phyloP scores from a whole-genome alignment of 176 grass and related monocot species.

The Sorghum bicolor region Sorghum_bicolor_NCBIv3 NC_012870.2:3168501-3169000 shows the following conservation, averaged over 20 bases:
- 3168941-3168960: too few relatives aligned
- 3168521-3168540: constrained; percentile 66
- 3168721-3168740: background rate
- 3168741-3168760: background rate
- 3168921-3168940: too few relatives aligned
- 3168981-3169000: background rate
- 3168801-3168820: too few relatives aligned
- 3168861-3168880: too few relatives aligned
- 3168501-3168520: constrained; percentile 52
- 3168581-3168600: constrained; percentile 64
- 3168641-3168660: background rate
- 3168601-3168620: constrained; percentile 76
- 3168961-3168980: background rate
- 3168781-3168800: too few relatives aligned
- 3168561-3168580: constrained; percentile 74
- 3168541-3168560: constrained; percentile 60
- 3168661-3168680: background rate
- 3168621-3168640: background rate
- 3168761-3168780: too few relatives aligned
- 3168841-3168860: too few relatives aligned
- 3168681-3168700: background rate
- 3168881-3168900: too few relatives aligned
- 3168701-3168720: background rate
- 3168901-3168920: too few relatives aligned
- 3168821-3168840: too few relatives aligned